Conservation (phyloP, 2,329 filamentous ascomycete genomes). For the Fonsecaea pedrosoi region DNA sequence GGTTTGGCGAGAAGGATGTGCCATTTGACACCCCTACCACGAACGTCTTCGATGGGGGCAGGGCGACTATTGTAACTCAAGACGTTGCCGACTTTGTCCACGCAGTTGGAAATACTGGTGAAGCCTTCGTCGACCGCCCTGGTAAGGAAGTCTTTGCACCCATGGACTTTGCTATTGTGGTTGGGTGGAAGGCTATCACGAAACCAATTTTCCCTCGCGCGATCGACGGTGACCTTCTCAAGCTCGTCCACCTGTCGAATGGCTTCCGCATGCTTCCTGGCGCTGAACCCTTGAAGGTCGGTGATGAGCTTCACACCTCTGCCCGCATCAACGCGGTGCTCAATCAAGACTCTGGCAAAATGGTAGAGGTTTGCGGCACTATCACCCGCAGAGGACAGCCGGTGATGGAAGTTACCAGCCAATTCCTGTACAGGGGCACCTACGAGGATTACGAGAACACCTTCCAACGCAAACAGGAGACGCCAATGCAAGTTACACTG, state of each 20-base stretch:
- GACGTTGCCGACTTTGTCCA: slow-evolving; percentile 99
- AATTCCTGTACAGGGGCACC: slow-evolving; percentile 92
- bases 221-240: slow-evolving; percentile 94
- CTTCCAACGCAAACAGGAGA: slow-evolving; percentile 97
- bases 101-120: slow-evolving; percentile 94
- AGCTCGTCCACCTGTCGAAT: slow-evolving; percentile 95
- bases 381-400: slow-evolving; percentile 81
- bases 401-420: slow-evolving; percentile 98
- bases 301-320: slow-evolving; percentile 88
- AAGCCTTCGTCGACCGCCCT: slow-evolving; percentile 94
- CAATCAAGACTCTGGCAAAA: slow-evolving; percentile 98
- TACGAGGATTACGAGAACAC: slow-evolving; percentile 98
- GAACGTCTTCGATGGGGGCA: slow-evolving; percentile 87
- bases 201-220: slow-evolving; percentile 98
- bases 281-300: slow-evolving; percentile 92
- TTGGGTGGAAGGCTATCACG: slow-evolving; percentile 98
- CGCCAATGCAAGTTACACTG: slow-evolving; percentile 90
- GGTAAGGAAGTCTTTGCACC: slow-evolving; percentile 93
- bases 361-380: slow-evolving; percentile 99
- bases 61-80: slow-evolving; percentile 83
- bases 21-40: slow-evolving; percentile 86
- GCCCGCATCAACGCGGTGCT: slow-evolving; percentile 97
- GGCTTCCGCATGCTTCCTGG: slow-evolving; percentile 98
- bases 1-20: slow-evolving; percentile 87
- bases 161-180: slow-evolving; percentile 99